phyloP scores from a whole-genome alignment of 108 stramenopile genomes.

The Nitzschia sp. region DNA sequence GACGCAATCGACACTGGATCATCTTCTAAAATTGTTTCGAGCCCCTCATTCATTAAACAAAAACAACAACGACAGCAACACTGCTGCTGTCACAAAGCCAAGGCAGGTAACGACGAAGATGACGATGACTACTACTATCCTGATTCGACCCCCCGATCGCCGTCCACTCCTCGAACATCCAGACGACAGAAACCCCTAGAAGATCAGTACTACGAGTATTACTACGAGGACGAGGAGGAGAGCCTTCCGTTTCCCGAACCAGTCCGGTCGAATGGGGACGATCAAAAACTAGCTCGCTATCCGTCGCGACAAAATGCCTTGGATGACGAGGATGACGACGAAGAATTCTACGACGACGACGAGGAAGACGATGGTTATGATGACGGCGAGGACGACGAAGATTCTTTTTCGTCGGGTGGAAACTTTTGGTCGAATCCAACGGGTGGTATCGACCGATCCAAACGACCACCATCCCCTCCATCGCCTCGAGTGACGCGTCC shows the following conservation, averaged over 20 bases:
- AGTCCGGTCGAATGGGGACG: neutral
- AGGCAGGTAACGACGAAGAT: neutral
- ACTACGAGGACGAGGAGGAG: neutral
- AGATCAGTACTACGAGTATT: neutral
- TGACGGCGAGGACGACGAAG: slow-evolving; percentile 45
- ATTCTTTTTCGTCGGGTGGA: slow-evolving; percentile 8
- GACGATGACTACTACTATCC: neutral
- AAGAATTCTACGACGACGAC: slow-evolving; percentile 22
- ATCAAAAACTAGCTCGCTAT: slow-evolving; percentile 1
- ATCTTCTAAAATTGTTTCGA: too few relatives aligned
- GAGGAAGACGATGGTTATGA: slow-evolving; percentile 27
- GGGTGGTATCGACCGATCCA: slow-evolving; percentile 30
- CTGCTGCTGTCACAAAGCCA: too few relatives aligned
- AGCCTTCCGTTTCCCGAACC: neutral
- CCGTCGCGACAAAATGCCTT: neutral
- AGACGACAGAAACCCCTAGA: neutral
- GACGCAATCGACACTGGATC: too few relatives aligned
- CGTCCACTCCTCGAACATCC: too few relatives aligned
- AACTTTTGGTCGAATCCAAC: slow-evolving; percentile 61
- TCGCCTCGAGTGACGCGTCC: neutral
- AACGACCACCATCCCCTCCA: neutral
- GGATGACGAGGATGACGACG: neutral
- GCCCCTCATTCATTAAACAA: too few relatives aligned
- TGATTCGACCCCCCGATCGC: too few relatives aligned
- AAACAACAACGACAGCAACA: too few relatives aligned